These are phyloP conservation scores for Nothophytophthora sp. DNA, from an alignment of 352 stramenopile species.

Conservation along the genomic window DNA sequence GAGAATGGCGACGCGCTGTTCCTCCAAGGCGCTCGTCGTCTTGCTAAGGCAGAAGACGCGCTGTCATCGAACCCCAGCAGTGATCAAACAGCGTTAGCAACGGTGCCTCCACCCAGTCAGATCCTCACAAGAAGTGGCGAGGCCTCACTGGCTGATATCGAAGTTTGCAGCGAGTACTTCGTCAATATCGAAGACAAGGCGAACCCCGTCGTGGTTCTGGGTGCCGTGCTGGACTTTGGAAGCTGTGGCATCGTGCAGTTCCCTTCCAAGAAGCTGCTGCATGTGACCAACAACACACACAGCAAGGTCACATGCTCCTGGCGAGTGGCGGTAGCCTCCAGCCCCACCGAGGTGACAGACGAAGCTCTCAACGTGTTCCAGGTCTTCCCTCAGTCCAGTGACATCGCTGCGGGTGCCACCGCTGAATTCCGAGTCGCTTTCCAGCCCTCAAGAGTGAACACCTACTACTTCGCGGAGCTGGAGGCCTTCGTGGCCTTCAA, in stretches of 20 bases:
- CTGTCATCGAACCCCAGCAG: slow-evolving; percentile 5
- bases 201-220: slow-evolving; percentile 53
- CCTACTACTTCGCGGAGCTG: slow-evolving; percentile 91
- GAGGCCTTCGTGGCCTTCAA: slow-evolving; percentile 91
- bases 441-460: slow-evolving; percentile 66
- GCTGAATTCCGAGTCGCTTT: slow-evolving; percentile 88
- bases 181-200: slow-evolving; percentile 53
- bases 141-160: slow-evolving; percentile 66
- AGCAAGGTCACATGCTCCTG: slow-evolving; percentile 85
- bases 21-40: slow-evolving; percentile 49
- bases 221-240: slow-evolving; percentile 78
- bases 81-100: neutral
- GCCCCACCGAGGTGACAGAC: slow-evolving; percentile 2
- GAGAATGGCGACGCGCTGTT: slow-evolving; percentile 74
- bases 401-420: slow-evolving; percentile 79
- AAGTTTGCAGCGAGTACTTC: slow-evolving; percentile 88
- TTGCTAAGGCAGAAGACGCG: slow-evolving; percentile 18
- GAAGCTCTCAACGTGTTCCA: slow-evolving; percentile 46
- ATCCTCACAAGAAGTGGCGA: slow-evolving; percentile 88
- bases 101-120: slow-evolving; percentile 25
- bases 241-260: slow-evolving; percentile 58
- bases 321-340: slow-evolving; percentile 48
- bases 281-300: slow-evolving; percentile 87
- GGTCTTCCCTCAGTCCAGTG: slow-evolving; percentile 66
- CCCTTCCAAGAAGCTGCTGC: slow-evolving; percentile 67